Evolutionary conservation across 768 basidiomycete species (phyloP), one percentile per base, ranked within the genome.

Genomic region (Pleurotus citrinopileatus): DNA sequence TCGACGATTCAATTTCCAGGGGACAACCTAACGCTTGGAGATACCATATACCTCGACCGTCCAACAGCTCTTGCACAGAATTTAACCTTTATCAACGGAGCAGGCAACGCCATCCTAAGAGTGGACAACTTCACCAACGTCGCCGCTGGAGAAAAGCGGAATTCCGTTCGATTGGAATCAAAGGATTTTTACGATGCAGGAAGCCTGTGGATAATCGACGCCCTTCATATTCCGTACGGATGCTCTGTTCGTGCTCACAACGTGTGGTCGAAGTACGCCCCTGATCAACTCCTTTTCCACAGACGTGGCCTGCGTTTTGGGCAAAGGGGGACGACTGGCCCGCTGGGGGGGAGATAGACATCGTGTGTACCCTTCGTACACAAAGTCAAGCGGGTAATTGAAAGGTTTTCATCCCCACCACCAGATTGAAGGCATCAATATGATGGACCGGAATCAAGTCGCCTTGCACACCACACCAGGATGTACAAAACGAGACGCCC

Each of bases 121-220:
- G 91, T 92, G 3, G 90, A 91, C 69, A 87, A 90, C 57, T 72
- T 71, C 2, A 82, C 80, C 5, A 71, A 74, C 52, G 77, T 88
- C 2, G 59, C 74, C 2, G 54, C 59, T 10, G 48, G 67, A 9
- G 63, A 71, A 13, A 76, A 81, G 57, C 72, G 89, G 38, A 81
- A 85, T 59, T 73, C 87, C 15, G 87, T 89, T 10, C 76, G 86
- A 13, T 80, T 90, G 44, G 65, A 81, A 6, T 76, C 77, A 13
- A 76, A 77, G 29, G 81, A 86, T 52, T 65, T 50, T 12, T 50
- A 50, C 32, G 47, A 50, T 32, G 22, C 32, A 26, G 57, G 57
- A 4, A 57, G 57, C 38, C 38, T 57, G 20, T 42, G 36, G 19
- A 50, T 57, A 10, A 34, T 54, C 20, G 57, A 57, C 22, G 46